Evolutionary conservation across 192 early-diverging fungal genomes (phyloP).

Genomic region (Coemansia aciculifera): DNA sequence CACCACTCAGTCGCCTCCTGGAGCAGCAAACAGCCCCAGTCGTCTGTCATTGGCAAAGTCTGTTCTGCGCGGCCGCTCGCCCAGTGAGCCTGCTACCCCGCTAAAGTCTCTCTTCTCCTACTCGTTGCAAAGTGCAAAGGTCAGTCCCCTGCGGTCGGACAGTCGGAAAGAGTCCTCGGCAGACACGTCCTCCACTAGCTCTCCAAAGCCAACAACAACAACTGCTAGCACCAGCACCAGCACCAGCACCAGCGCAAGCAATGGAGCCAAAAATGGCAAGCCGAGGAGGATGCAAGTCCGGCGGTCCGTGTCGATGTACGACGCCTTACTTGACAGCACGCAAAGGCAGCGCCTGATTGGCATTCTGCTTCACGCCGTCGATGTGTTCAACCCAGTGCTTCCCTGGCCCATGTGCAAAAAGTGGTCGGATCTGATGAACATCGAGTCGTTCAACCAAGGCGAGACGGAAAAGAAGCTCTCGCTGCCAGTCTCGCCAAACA

Average conservation of each 20-base stretch:
- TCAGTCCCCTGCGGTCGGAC: constrained; percentile 3
- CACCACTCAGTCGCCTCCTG: not conserved
- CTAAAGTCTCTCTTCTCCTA: constrained; percentile 12
- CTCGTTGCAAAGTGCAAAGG: constrained; percentile 11
- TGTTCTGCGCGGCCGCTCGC: constrained; percentile 27
- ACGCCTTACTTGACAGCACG: constrained; percentile 52
- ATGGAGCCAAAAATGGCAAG: constrained; percentile 5
- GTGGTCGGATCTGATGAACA: constrained; percentile 86
- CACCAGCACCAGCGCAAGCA: not conserved
- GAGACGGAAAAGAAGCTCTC: constrained; percentile 74
- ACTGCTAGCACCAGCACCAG: not conserved
- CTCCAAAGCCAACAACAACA: not conserved
- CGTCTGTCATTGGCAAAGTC: constrained; percentile 7
- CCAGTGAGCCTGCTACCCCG: constrained; percentile 36
- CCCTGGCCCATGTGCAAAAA: constrained; percentile 82
- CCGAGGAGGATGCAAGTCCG: constrained; percentile 35
- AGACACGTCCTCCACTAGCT: not conserved
- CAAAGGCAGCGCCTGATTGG: constrained; percentile 66
- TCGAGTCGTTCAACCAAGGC: constrained; percentile 87
- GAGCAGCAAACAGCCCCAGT: not conserved
- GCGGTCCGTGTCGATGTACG: constrained; percentile 50
- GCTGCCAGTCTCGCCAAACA: constrained; percentile 83
- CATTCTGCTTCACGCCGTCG: constrained; percentile 82
- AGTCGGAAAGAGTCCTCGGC: not conserved
- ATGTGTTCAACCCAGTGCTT: constrained; percentile 85